Evolutionary conservation across 2,329 filamentous ascomycete genomes (phyloP).

Genomic region (Hypoxylon sp.): DNA sequence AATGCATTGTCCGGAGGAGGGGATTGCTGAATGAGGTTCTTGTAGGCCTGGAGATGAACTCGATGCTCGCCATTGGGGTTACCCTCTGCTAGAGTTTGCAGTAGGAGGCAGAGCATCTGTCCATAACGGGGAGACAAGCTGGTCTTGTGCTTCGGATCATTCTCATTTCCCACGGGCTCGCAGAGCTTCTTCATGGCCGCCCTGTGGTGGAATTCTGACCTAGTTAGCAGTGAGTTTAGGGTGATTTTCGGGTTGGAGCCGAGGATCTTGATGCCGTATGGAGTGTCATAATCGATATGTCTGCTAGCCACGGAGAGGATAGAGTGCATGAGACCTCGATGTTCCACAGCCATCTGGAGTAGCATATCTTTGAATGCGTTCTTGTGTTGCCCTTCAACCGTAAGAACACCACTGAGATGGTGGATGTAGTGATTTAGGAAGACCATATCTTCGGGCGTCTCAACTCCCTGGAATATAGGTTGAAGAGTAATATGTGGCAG

Average conservation of each 20-base stretch:
- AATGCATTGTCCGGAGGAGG: constrained; percentile 77
- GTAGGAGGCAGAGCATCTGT: constrained; percentile 73
- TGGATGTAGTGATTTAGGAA: constrained; percentile 88
- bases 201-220: constrained; percentile 70
- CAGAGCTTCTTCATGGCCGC: constrained; percentile 68
- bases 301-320: constrained; percentile 86
- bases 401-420: constrained; percentile 84
- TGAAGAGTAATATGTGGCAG: constrained; percentile 70
- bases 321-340: constrained; percentile 90
- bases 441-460: constrained; percentile 82
- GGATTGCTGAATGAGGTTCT: constrained; percentile 75
- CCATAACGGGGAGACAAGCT: constrained; percentile 70
- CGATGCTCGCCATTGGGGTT: constrained; percentile 77
- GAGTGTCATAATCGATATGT: constrained; percentile 75
- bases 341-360: constrained; percentile 83
- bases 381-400: constrained; percentile 82
- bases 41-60: constrained; percentile 83
- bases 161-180: constrained; percentile 61
- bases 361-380: constrained; percentile 91
- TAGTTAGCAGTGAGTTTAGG: constrained; percentile 62
- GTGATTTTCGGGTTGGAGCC: constrained; percentile 64
- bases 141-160: constrained; percentile 62
- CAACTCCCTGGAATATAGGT: constrained; percentile 83
- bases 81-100: constrained; percentile 71
- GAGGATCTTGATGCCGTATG: constrained; percentile 69